phyloP scores from a whole-genome alignment of 2,329 filamentous ascomycete species.

The Scedosporium aurantiacum region DNA sequence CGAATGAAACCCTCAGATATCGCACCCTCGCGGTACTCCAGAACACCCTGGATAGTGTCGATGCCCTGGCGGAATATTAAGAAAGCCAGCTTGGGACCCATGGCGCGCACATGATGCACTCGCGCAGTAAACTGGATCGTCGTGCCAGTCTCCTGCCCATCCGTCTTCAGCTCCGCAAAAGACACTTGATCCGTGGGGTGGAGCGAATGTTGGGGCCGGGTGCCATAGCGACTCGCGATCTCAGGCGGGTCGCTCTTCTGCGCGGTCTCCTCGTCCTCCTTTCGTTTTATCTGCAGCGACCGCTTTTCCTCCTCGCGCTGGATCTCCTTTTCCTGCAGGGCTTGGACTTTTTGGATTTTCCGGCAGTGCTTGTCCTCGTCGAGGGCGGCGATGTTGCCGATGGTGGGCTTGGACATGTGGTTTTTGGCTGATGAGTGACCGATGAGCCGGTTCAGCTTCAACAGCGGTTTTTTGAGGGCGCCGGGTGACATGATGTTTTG shows the following conservation, averaged over 20 bases:
- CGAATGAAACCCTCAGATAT: slow-evolving; percentile 56
- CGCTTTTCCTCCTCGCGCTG: slow-evolving; percentile 21
- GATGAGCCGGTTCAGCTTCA: slow-evolving; percentile 26
- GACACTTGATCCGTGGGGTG: slow-evolving; percentile 23
- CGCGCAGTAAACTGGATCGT: slow-evolving; percentile 56
- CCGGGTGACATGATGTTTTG: slow-evolving; percentile 20
- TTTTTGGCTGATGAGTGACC: slow-evolving; percentile 26
- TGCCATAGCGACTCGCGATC: slow-evolving; percentile 20
- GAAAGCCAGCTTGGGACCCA: slow-evolving; percentile 77
- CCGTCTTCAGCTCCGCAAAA: slow-evolving; percentile 9
- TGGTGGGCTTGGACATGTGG: slow-evolving; percentile 24
- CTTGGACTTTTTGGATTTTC: slow-evolving; percentile 20
- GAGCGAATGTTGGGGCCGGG: slow-evolving; percentile 13
- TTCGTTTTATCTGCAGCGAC: slow-evolving; percentile 18
- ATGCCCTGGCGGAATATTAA: slow-evolving; percentile 78
- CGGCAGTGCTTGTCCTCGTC: slow-evolving; percentile 20
- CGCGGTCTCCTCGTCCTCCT: slow-evolving; percentile 21
- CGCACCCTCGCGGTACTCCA: slow-evolving; percentile 28
- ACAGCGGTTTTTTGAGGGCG: slow-evolving; percentile 23
- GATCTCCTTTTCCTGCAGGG: slow-evolving; percentile 21
- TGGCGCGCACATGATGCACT: slow-evolving; percentile 66
- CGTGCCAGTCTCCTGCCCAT: slow-evolving; percentile 42
- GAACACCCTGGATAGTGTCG: slow-evolving; percentile 72
- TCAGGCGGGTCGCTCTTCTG: slow-evolving; percentile 17
- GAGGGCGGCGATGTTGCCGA: slow-evolving; percentile 24